These are phyloP conservation scores for Entomortierella beljakovae DNA, from an alignment of 192 early-diverging fungal species.

Conservation along the genomic window DNA sequence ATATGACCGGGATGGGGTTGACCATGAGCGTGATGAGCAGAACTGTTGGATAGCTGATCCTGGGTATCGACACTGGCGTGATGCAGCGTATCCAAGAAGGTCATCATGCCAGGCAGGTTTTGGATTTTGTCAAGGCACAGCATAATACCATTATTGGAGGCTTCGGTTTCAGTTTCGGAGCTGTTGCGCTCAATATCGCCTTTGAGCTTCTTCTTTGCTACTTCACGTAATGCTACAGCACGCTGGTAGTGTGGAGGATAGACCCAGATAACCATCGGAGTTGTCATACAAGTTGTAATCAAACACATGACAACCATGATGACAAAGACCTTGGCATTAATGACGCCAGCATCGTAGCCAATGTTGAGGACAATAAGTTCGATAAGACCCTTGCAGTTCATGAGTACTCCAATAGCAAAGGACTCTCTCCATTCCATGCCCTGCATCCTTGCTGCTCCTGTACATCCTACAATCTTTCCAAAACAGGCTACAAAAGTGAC, in stretches of 20 bases:
- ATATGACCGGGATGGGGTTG: slow-evolving; percentile 21
- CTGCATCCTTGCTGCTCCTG: slow-evolving; percentile 70
- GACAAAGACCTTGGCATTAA: slow-evolving; percentile 69
- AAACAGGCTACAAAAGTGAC: slow-evolving; percentile 80
- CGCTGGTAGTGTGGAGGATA: slow-evolving; percentile 80
- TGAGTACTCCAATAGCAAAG: slow-evolving; percentile 85
- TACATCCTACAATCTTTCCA: slow-evolving; percentile 91
- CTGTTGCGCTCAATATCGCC: slow-evolving; percentile 17
- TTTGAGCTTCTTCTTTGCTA: slow-evolving; percentile 29
- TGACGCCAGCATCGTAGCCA: slow-evolving; percentile 85
- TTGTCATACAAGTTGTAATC: slow-evolving; percentile 90
- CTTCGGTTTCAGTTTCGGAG: background rate
- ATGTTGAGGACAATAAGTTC: slow-evolving; percentile 97
- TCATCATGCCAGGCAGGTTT: slow-evolving; percentile 58
- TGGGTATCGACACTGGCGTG: slow-evolving; percentile 9
- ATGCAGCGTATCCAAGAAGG: slow-evolving; percentile 51
- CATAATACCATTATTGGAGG: slow-evolving; percentile 27
- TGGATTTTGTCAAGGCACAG: slow-evolving; percentile 54
- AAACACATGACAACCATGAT: slow-evolving; percentile 70
- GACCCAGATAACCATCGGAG: slow-evolving; percentile 77
- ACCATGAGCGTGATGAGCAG: background rate
- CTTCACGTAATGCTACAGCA: slow-evolving; percentile 15
- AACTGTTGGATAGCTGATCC: background rate
- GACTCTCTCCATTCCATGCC: slow-evolving; percentile 88
- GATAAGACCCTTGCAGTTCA: slow-evolving; percentile 97